Percentiles rank a stretch among this genome's conserved stretches.
Evolutionary conservation across 192 early-diverging fungal species (phyloP).

Genomic region (Allomyces macrogynus): DNA sequence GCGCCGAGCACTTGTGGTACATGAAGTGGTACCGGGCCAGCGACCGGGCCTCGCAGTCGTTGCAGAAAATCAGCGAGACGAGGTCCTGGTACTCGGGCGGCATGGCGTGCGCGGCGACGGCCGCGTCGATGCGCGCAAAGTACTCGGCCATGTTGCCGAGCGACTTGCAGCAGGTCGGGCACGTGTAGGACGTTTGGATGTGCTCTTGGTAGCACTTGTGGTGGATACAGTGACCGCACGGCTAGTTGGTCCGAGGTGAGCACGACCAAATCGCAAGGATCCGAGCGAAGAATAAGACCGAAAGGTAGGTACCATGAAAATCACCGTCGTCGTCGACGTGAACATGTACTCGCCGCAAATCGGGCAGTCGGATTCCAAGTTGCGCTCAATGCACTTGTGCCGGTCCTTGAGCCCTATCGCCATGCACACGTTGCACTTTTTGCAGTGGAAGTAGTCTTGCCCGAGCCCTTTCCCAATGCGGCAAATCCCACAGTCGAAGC

Average conservation of each 20-base stretch:
- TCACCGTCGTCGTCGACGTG: conserved; percentile 57
- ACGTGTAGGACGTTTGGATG: conserved; percentile 79
- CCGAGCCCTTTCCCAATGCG: conserved; percentile 60
- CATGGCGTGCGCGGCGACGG: conserved; percentile 66
- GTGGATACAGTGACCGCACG: conserved; percentile 86
- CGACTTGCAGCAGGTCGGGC: conserved; percentile 84
- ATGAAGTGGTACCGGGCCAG: conserved; percentile 78
- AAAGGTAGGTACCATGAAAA: conserved; percentile 47
- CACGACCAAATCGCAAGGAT: background rate
- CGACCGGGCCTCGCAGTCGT: conserved; percentile 79
- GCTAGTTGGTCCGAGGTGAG: conserved; percentile 16
- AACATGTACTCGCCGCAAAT: conserved; percentile 94
- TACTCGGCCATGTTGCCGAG: conserved; percentile 62
- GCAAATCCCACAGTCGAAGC: conserved; percentile 81
- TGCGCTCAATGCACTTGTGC: conserved; percentile 81
- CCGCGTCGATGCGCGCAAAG: conserved; percentile 61
- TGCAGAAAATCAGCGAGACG: conserved; percentile 63
- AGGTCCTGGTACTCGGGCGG: conserved; percentile 66
- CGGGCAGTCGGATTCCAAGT: conserved; percentile 78
- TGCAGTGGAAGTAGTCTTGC: conserved; percentile 76
- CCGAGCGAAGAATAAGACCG: conserved; percentile 1
- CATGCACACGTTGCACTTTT: conserved; percentile 81
- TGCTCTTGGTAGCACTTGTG: conserved; percentile 62
- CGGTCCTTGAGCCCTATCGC: conserved; percentile 41
- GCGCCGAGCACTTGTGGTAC: conserved; percentile 72